phyloP scores from a whole-genome alignment of 176 grass and related monocot species.

The Metroxylon sagu region DNA sequence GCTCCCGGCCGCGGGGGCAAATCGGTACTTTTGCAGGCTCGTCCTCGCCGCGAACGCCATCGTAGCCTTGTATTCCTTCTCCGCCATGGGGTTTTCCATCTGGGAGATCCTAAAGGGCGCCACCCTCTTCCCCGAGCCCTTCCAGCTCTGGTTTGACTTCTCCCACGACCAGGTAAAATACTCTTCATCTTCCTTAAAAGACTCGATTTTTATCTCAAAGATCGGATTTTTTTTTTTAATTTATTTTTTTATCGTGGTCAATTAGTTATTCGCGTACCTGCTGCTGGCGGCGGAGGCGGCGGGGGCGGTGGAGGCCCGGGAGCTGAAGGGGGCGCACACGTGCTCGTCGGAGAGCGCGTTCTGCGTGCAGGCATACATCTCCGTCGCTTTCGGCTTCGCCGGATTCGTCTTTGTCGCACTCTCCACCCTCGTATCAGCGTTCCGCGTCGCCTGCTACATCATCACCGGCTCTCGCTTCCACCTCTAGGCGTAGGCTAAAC shows the following conservation, averaged over 20 bases:
- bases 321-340: conserved; percentile 3
- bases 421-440: conserved; percentile 54
- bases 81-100: conserved; percentile 38
- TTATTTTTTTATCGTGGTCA: background rate
- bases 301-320: conserved; percentile 31
- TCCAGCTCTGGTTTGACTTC: conserved; percentile 96
- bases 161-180: conserved; percentile 63
- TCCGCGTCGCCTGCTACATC: conserved; percentile 49
- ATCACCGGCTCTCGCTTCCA: conserved; percentile 46
- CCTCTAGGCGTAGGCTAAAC: background rate
- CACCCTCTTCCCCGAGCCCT: conserved; percentile 54
- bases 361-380: conserved; percentile 49
- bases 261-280: conserved; percentile 66
- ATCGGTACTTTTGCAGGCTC: conserved; percentile 20
- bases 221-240: background rate
- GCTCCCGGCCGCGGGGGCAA: too few relatives aligned
- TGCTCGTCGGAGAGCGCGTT: conserved; percentile 12
- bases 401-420: conserved; percentile 53
- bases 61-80: conserved; percentile 56
- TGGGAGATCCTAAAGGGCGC: conserved; percentile 46
- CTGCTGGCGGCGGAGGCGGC: conserved; percentile 34
- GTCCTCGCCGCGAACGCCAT: conserved; percentile 72
- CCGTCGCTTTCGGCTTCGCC: conserved; percentile 46
- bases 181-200: too few relatives aligned
- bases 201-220: background rate